Conservation (phyloP, 1,284 basidiomycete species). For the Cryptococcus maquisensis region DNA sequence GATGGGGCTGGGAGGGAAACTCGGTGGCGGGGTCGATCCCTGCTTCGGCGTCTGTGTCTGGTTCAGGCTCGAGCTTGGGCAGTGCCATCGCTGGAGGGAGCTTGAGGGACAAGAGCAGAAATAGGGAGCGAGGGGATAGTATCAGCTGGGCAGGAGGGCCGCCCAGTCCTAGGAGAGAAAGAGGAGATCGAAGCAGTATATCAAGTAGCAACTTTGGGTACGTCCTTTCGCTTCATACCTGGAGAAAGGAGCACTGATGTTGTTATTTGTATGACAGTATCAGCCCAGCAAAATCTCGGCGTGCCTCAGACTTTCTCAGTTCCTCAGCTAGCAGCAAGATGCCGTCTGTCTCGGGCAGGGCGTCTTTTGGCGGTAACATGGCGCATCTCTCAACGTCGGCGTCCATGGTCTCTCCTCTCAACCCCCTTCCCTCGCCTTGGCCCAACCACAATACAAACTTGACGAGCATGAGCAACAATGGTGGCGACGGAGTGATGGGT, state of each 20-base stretch:
- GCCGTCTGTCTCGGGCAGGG: slow-evolving; percentile 17
- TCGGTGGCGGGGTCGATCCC: background rate
- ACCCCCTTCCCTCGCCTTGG: slow-evolving; percentile 49
- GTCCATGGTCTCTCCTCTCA: slow-evolving; percentile 47
- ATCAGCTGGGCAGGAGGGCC: slow-evolving; percentile 3
- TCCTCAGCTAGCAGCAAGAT: slow-evolving; percentile 32
- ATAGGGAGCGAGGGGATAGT: background rate
- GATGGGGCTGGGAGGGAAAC: slow-evolving; percentile 29
- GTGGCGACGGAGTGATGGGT: background rate
- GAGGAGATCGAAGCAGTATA: slow-evolving; percentile 16
- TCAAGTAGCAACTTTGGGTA: slow-evolving; percentile 1
- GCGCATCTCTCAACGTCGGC: slow-evolving; percentile 39
- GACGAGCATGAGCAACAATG: background rate
- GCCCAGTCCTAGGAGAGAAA: slow-evolving; percentile 33
- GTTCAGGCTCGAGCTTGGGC: slow-evolving; percentile 17
- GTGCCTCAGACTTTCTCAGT: slow-evolving; percentile 41
- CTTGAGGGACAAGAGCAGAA: slow-evolving; percentile 29
- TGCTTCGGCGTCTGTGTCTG: background rate
- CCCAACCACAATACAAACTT: background rate
- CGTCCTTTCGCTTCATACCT: background rate
- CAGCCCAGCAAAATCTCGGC: slow-evolving; percentile 33
- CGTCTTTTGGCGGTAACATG: slow-evolving; percentile 7
- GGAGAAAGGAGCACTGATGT: background rate
- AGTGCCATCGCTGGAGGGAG: slow-evolving; percentile 10
- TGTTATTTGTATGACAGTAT: background rate